Base-by-base conservation (phyloP, 2,329 filamentous ascomycete genomes). In the Coleophoma crateriformis region DNA sequence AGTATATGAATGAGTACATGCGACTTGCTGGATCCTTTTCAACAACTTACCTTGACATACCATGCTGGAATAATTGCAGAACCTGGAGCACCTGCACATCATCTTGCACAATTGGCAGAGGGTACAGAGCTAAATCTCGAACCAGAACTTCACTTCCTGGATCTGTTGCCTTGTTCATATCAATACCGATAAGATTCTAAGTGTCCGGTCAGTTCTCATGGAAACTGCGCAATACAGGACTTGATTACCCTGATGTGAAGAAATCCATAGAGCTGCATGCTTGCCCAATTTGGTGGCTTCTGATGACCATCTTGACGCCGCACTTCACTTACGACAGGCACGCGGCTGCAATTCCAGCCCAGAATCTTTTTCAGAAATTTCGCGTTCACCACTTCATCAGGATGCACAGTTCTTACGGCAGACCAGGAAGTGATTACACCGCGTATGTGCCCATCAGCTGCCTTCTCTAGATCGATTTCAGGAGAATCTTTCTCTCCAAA, bases 21-120 rank as follows among this genome's bases (percentile, higher is more conserved):
- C 13, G 20, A 22, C 13, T 22, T 34, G 17, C 32, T 11, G 15
- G 3, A 33, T 41, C 14, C 19, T n/a, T 12, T 12, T 2, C 11
- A 35, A 43, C 33, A 10, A 45, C 46, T 17, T 50, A 61, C 60
- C 57, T 59, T 20, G 60, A 58, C 48, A 63, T 56, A 19, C 61
- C 61, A 10, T 57, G 20, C 42, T 61, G 60, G 41, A 63, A 62
- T 42, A 62, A 47, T 33, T 60, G 57, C n/a, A 63, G 44, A 45
- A 62, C 51, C 32, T 61, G 57, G 43, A 60, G 61, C 3, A 58
- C 47, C 13, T 55, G 49, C 50, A 60, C 58, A 27, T 61, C 54
- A 17, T 59, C 57, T 34, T 53, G 50, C 10, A 63, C 54, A 27
- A 63, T 58, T 7, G 60, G 60, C 17, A 63, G 33, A 33, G 61